phyloP scores from a whole-genome alignment of 2,329 filamentous ascomycete genomes.

The Arthrobotrys iridis region DNA sequence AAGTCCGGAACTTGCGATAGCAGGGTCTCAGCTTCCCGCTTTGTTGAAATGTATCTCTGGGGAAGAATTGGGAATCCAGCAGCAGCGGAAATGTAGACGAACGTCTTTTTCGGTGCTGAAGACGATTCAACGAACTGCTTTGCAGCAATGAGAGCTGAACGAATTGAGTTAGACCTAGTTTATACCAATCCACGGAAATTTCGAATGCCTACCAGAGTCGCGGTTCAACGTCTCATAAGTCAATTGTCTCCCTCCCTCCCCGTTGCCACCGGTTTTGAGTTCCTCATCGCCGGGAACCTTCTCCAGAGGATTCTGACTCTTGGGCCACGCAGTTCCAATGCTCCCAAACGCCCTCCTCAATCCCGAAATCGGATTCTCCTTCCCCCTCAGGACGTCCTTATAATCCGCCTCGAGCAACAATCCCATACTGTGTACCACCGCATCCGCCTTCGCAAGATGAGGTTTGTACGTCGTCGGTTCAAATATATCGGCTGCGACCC shows the following conservation, averaged over 20 bases:
- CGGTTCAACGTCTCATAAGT: conserved; percentile 99
- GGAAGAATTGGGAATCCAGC: conserved; percentile 86
- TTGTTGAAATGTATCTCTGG: conserved; percentile 85
- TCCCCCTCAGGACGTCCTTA: conserved; percentile 87
- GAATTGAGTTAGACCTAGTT: neutral
- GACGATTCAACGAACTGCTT: conserved; percentile 71
- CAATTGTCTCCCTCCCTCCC: conserved; percentile 62
- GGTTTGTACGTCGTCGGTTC: conserved; percentile 80
- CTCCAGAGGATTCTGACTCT: conserved; percentile 67
- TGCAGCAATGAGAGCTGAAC: conserved; percentile 78
- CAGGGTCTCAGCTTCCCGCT: conserved; percentile 84
- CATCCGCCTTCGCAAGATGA: conserved; percentile 79
- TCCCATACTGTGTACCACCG: conserved; percentile 93
- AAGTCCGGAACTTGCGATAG: conserved; percentile 79
- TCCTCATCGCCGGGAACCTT: conserved; percentile 72
- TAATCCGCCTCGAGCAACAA: conserved; percentile 98
- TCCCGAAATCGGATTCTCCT: conserved; percentile 81
- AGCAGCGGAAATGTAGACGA: conserved; percentile 89
- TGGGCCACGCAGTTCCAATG: conserved; percentile 67
- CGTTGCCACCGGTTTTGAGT: conserved; percentile 64
- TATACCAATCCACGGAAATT: conserved; percentile 1
- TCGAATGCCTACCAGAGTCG: conserved; percentile 68
- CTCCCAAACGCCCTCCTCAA: conserved; percentile 80
- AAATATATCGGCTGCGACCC: conserved; percentile 89
- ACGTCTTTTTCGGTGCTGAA: conserved; percentile 71